Base-by-base conservation (phyloP, 2,329 filamentous ascomycete genomes). In the Pseudogymnoascus sp. region DNA sequence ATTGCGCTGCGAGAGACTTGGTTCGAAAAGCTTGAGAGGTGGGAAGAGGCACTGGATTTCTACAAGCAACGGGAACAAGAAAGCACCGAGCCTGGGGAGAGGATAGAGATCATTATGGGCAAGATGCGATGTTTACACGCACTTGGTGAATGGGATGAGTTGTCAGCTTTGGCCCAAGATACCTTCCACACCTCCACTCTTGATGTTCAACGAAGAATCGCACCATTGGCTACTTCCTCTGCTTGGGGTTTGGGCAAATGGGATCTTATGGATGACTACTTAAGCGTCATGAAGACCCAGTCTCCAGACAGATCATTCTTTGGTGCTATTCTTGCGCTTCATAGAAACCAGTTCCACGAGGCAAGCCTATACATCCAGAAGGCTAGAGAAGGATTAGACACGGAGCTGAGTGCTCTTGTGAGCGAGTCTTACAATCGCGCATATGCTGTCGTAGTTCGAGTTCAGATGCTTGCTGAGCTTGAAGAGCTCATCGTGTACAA, bases 91-190 rank as follows among this genome's bases (percentile, higher is more conserved):
- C 90, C 91, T 0, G 90, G 96, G 61, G 92, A 97, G 59, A 91
- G 90, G 0, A 90, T 99, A 62, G 94, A 97, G 62, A 90, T 99
- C 59, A 91, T 95, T 33, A 97, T 99, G 92, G 94, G 94, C 65
- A 99, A 99, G 75, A 99, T 99, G 94, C 86, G 94, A 55, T 99
- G 94, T 79, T 76, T 97, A 64, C 94, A 99, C 71, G 95, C 94
- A 7, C 80, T 99, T 34, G 94, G 94, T 63, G 94, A 99, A 73
- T 99, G 94, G 94, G 95, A 97, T 66, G 85, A 90, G 3, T 79
- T 99, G 13, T 95, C 92, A 0, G 85, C 84, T 56, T 79, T 99
- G 59, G 92, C 92, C 0, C 88, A 95, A 70, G 91, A 92, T 70
- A 95, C 92, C 58, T 99, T 94, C 94, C 84, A 89, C 65, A 91